A percentile compares a stretch with the other conserved stretches of the same genome.
These are phyloP conservation scores for Lunularia cruciata DNA, from an alignment of 225 moss, liverwort and hornwort genomes.

Conservation along the genomic window DNA sequence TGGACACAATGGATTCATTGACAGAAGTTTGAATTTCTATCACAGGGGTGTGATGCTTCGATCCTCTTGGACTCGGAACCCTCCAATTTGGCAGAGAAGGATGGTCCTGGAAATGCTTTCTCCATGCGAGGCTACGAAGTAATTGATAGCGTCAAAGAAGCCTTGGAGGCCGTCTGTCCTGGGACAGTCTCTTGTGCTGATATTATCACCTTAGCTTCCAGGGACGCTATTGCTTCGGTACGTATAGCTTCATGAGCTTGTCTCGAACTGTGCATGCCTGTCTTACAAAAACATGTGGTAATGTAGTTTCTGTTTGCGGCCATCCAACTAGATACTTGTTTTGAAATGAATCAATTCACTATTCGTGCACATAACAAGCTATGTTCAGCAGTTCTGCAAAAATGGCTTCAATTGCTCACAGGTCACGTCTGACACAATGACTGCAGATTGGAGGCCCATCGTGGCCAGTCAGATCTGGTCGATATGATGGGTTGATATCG, in stretches of 20 bases:
- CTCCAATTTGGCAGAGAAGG: slow-evolving; percentile 34
- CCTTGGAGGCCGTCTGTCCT: slow-evolving; percentile 31
- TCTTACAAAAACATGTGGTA: no score
- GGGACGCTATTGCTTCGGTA: slow-evolving; percentile 7
- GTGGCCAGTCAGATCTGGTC: background rate
- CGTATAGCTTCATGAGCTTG: no score
- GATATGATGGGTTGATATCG: background rate
- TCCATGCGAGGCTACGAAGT: slow-evolving; percentile 37
- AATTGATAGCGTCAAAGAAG: slow-evolving; percentile 30
- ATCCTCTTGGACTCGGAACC: slow-evolving; percentile 35
- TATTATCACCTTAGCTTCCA: slow-evolving; percentile 32
- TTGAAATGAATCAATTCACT: no score
- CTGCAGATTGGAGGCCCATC: slow-evolving; percentile 1
- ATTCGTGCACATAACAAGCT: no score
- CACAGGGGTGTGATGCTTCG: slow-evolving; percentile 48
- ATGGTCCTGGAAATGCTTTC: slow-evolving; percentile 21
- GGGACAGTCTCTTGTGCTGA: slow-evolving; percentile 41
- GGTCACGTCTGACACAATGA: no score
- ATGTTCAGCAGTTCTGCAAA: no score
- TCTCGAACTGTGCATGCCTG: no score
- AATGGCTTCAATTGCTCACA: no score
- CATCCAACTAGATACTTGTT: no score
- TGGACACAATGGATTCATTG: no score
- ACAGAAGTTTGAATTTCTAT: no score
- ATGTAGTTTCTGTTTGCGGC: no score